Conservation (phyloP, 2,329 filamentous ascomycete genomes). For the Neonectria sp. region DNA sequence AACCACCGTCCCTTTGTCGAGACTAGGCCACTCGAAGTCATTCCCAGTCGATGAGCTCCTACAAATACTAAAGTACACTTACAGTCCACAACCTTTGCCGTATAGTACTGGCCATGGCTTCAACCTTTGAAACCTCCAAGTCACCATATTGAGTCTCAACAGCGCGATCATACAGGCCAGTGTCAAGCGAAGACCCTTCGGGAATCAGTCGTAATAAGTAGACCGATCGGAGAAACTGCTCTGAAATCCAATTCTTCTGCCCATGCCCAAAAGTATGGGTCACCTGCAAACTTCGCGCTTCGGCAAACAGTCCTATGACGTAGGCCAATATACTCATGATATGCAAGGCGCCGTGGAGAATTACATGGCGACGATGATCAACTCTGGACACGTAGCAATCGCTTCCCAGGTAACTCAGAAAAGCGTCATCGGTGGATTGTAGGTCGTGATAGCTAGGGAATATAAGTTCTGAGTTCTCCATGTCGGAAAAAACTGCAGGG, state of each 20-base stretch:
- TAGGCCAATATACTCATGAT: slow-evolving; percentile 23
- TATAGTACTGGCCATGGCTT: slow-evolving; percentile 1
- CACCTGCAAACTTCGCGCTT: neutral
- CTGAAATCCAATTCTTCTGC: slow-evolving; percentile 26
- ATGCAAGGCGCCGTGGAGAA: slow-evolving; percentile 25
- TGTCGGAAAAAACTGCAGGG: neutral
- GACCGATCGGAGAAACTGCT: slow-evolving; percentile 22
- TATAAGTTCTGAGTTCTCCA: neutral
- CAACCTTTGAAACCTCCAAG: slow-evolving; percentile 3
- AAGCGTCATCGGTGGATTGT: neutral
- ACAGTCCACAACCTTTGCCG: neutral
- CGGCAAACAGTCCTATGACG: neutral
- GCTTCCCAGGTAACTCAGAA: slow-evolving; percentile 1
- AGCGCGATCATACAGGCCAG: neutral
- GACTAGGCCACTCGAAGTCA: too few relatives aligned
- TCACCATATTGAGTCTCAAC: slow-evolving; percentile 3
- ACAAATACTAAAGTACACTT: neutral
- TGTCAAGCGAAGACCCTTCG: neutral
- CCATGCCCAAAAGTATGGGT: neutral
- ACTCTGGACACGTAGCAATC: slow-evolving; percentile 17
- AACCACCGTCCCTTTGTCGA: too few relatives aligned
- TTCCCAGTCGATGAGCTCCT: too few relatives aligned
- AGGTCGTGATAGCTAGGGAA: slow-evolving; percentile 37
- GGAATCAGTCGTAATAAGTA: slow-evolving; percentile 12
- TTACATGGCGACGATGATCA: slow-evolving; percentile 33